These are phyloP conservation scores for Aspergillus vadensis DNA, from an alignment of 2,329 filamentous ascomycete genomes.

Conservation along the genomic window DNA sequence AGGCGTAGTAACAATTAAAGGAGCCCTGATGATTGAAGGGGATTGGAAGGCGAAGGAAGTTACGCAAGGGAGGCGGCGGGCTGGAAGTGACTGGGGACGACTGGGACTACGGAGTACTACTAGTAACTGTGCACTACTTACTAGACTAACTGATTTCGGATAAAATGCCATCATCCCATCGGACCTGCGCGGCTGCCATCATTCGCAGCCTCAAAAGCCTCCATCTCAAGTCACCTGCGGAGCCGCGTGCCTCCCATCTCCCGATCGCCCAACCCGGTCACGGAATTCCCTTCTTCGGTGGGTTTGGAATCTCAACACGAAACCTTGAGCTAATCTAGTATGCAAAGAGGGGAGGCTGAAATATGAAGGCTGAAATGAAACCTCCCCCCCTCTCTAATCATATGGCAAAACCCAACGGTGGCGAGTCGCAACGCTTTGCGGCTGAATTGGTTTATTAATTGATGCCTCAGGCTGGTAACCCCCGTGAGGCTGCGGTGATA, in stretches of 20 bases:
- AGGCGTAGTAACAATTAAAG: background rate
- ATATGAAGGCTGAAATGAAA: background rate
- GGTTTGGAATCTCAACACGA: background rate
- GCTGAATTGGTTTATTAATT: no score
- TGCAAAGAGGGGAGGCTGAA: background rate
- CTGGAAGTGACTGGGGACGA: no score
- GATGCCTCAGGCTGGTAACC: background rate
- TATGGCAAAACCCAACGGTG: background rate
- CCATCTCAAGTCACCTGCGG: background rate
- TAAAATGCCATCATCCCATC: background rate
- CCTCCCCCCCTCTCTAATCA: background rate
- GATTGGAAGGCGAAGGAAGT: background rate
- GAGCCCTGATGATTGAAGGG: background rate
- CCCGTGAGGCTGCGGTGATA: background rate
- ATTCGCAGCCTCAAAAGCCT: background rate
- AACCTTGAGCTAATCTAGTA: conserved; percentile 1
- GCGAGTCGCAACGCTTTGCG: no score
- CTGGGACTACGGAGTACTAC: no score
- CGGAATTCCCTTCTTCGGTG: background rate
- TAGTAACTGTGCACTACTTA: no score
- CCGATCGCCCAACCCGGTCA: background rate
- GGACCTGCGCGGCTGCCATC: background rate
- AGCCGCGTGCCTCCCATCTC: background rate
- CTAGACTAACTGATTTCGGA: no score
- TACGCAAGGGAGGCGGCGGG: background rate